These are phyloP conservation scores for Diplotaxis tenuifolia DNA, from an alignment of 345 rosid genomes.

Conservation along the genomic window DNA sequence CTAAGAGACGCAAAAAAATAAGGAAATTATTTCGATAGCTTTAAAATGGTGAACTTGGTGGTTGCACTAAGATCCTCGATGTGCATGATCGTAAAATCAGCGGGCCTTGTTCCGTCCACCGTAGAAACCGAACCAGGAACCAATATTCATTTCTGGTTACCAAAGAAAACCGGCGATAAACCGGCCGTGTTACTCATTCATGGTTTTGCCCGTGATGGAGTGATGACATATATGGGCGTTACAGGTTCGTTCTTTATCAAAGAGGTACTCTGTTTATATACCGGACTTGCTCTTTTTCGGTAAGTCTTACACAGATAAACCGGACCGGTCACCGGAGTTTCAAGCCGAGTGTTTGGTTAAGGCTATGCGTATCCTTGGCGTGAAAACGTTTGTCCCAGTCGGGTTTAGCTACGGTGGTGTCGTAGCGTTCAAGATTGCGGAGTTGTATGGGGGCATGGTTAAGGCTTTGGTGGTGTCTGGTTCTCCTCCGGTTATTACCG, in stretches of 20 bases:
- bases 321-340: conserved; percentile 1
- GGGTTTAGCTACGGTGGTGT: conserved; percentile 1
- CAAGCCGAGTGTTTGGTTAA: background rate
- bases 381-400: background rate
- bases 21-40: background rate
- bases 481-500: conserved; percentile 65
- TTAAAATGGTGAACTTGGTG: background rate
- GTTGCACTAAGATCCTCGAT: background rate
- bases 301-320: background rate
- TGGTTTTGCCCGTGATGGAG: background rate
- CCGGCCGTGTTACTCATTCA: background rate
- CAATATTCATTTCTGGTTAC: background rate
- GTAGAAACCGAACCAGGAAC: background rate
- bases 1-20: background rate
- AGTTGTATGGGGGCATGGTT: conserved; percentile 48
- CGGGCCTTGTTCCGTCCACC: background rate
- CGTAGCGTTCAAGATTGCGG: background rate
- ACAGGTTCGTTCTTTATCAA: conserved; percentile 2
- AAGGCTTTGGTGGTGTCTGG: conserved; percentile 69
- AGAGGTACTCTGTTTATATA: background rate
- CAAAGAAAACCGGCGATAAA: background rate
- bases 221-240: background rate
- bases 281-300: background rate
- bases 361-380: background rate
- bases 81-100: background rate